Percentiles rank a stretch among this genome's conserved stretches.
Conservation (phyloP, 805 yeast species). For the Metschnikowia hibisci region DNA sequence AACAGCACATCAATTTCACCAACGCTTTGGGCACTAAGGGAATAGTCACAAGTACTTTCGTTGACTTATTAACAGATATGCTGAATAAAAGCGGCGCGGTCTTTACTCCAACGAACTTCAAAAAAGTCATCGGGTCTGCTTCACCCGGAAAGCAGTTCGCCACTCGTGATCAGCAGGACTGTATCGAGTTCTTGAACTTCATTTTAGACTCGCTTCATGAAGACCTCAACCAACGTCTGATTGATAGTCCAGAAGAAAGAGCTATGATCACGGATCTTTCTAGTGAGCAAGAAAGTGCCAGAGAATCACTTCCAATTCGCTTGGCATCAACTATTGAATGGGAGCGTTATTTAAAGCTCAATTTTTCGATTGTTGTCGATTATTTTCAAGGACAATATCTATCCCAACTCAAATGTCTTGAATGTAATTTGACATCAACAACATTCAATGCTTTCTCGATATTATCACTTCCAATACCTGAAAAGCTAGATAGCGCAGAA, state of each 20-base stretch:
- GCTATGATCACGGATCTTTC: constrained; percentile 43
- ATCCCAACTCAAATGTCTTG: constrained; percentile 70
- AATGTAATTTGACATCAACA: constrained; percentile 74
- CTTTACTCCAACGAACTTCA: constrained; percentile 62
- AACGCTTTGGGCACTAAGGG: constrained; percentile 83
- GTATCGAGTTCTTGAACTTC: constrained; percentile 76
- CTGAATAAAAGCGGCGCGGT: constrained; percentile 43
- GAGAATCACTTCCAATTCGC: constrained; percentile 73
- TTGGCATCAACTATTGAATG: constrained; percentile 86
- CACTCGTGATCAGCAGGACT: constrained; percentile 76
- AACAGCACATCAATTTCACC: constrained; percentile 63
- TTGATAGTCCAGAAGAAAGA: constrained; percentile 28
- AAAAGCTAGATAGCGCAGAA: constrained; percentile 24
- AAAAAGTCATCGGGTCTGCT: constrained; percentile 61
- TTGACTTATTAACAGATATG: constrained; percentile 54
- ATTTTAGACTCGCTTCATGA: constrained; percentile 76
- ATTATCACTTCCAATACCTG: constrained; percentile 76
- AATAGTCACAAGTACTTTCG: constrained; percentile 64
- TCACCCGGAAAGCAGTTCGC: constrained; percentile 57
- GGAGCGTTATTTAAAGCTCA: constrained; percentile 79
- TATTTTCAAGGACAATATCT: constrained; percentile 86
- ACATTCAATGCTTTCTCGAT: constrained; percentile 82
- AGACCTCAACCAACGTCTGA: constrained; percentile 66
- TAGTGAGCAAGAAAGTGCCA: constrained; percentile 59
- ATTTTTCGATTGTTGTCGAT: constrained; percentile 76